These are phyloP conservation scores for Linnemannia zychae DNA, from an alignment of 192 early-diverging fungal genomes.

Conservation along the genomic window DNA sequence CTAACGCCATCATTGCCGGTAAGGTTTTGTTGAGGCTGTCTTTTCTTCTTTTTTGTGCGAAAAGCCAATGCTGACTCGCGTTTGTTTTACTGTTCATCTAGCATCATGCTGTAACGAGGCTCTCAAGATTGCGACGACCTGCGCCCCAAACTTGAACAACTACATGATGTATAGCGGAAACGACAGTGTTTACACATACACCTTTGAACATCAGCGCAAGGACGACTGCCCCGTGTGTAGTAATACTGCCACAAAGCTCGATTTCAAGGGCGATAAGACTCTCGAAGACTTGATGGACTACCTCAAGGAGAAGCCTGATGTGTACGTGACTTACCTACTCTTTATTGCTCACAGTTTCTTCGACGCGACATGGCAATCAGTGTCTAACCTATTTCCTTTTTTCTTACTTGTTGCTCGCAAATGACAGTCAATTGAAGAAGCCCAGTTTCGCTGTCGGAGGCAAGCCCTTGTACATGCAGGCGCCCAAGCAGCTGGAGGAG, in stretches of 20 bases:
- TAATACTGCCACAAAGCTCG: slow-evolving; percentile 63
- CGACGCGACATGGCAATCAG: too few species aligned
- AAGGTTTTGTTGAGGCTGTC: not conserved
- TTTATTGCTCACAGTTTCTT: not conserved
- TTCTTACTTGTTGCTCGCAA: not conserved
- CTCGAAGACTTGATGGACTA: slow-evolving; percentile 88
- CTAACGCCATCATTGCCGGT: slow-evolving; percentile 86
- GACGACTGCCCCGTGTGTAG: slow-evolving; percentile 96
- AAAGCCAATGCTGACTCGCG: slow-evolving; percentile 4
- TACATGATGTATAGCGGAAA: slow-evolving; percentile 98
- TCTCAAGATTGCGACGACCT: slow-evolving; percentile 88
- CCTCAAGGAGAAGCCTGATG: slow-evolving; percentile 79
- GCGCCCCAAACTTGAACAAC: slow-evolving; percentile 87
- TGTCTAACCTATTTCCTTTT: not conserved
- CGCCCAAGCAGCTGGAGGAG: slow-evolving; percentile 82
- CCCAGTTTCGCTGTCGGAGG: slow-evolving; percentile 76
- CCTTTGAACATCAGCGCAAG: slow-evolving; percentile 86
- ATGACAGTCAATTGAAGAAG: slow-evolving; percentile 83
- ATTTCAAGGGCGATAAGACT: slow-evolving; percentile 65
- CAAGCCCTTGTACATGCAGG: slow-evolving; percentile 89
- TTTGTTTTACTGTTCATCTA: slow-evolving; percentile 33
- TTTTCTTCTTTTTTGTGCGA: not conserved
- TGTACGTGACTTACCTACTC: slow-evolving; percentile 62
- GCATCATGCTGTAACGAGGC: slow-evolving; percentile 96
- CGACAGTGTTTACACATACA: slow-evolving; percentile 90